Evolutionary conservation across 2,329 filamentous ascomycete genomes (phyloP), one percentile per base, ranked within the genome.

Genomic region (Pseudogymnoascus sp.): DNA sequence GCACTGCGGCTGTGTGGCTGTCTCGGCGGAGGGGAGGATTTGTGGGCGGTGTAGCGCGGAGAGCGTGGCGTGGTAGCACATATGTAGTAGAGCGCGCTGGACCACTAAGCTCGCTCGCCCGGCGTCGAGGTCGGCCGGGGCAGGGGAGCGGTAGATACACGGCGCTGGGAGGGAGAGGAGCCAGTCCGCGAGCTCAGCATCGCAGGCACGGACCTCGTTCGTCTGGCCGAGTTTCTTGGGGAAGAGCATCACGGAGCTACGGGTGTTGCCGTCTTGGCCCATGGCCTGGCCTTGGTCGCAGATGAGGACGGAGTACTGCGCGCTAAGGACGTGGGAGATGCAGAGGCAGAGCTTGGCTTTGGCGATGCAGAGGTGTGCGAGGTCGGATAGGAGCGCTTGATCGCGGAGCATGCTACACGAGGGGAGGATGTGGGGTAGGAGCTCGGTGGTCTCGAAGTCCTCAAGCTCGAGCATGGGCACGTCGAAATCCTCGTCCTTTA

Each of bases 1-100:
- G 38, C 84, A 84, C 12, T 79, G 78, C 11, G 42, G 66, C 2
- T 75, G 76, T 8, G 79, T 78, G 39, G 75, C 75, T 8, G 62
- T 72, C 1, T 87, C 85, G 11, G 85, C 85, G 0, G 88, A 88
- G 0, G 92, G 91, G 41, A 96, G 82, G 64, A 97, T 93, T 67
- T 96, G 92, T 2, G 93, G 93, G 30, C 93, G 86, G 74, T 97
- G 92, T n/a, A 97, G 81, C 2, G 93, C 93, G 61, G 91, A 96
- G 16, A 95, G 82, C 0, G 92, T 95, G 1, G 93, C 95, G 74
- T 92, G 90, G 75, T 95, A 96, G 1, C 96, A 86, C 88, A 97
- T 95, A 74, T 96, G 91, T 38, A 97, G 79, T 16, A 97, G 80
- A n/a, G 90, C 90, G 55, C 90, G 84, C 72, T 96, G 91, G 2